Evolutionary conservation across 805 yeast species (phyloP), one percentile per base, ranked within the genome.

Genomic region (Wickerhamiella slavikovae): DNA sequence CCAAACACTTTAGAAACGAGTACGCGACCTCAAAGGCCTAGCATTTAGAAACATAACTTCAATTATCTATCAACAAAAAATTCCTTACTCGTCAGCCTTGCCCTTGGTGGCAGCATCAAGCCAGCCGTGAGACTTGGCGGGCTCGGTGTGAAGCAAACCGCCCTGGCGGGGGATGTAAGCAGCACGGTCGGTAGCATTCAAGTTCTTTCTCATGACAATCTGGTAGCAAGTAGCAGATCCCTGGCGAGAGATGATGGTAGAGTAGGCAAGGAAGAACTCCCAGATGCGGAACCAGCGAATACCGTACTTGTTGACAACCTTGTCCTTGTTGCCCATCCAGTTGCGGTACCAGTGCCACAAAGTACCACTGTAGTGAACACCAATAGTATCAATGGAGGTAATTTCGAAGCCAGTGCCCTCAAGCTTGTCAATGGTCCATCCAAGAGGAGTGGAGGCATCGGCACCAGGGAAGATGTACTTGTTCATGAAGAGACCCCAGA

Each of bases 391-490:
- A 35, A 77, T 56, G 25, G 74, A 61, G 30, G 71, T 82, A 41
- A 78, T 68, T 60, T 80, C 94, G 49, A 80, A 80, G 3, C 93
- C 93, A 34, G 74, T 68, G 23, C 68, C 71, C 59, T 80, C 94
- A 49, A 80, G 66, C 37, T 66, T 59, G 38, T 74, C 66, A 36
- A 71, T 61, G 38, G 79, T 85, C 47, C 77, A 82, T 35, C 79
- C 79, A 43, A 82, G 65, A 22, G 94, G 94, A 33, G 94, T 82
- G 5, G 92, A 78, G 28, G 93, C 93, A 58, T 80, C 94, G 30
- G 93, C 93, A 56, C 94, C 94, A 25, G 94, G 93, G 79, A 80
- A 80, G 50, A 80, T 74, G 57, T 78, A 80, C 62, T 78, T 80
- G 69, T 82, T 80, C 93, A 80, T 82, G 57, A 80, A 80, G 51